A percentile compares a stretch with the other conserved stretches of the same genome.
phyloP scores from a whole-genome alignment of 805 yeast genomes.

The Wickerhamomyces chaumierensis region DNA sequence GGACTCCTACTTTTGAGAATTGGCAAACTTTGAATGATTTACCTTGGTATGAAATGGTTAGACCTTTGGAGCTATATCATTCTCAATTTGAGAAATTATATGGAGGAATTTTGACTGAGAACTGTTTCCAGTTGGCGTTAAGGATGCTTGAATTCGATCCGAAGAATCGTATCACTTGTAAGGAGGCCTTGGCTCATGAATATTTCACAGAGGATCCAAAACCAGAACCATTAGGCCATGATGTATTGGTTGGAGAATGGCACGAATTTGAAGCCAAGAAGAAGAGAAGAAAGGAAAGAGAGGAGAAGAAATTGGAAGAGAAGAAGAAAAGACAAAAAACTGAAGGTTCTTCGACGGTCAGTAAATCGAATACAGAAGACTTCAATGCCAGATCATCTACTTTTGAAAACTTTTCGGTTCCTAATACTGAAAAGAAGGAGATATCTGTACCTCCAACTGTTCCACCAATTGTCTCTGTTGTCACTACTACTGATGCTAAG shows the following conservation, averaged over 20 bases:
- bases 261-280: constrained; percentile 93
- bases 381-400: no score
- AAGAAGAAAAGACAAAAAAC: constrained; percentile 6
- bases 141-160: constrained; percentile 65
- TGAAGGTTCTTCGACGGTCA: no score
- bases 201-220: constrained; percentile 65
- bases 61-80: constrained; percentile 33
- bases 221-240: constrained; percentile 46
- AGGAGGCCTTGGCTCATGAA: constrained; percentile 53
- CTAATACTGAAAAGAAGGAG: neutral
- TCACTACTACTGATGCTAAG: no score
- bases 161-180: constrained; percentile 49
- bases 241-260: constrained; percentile 72
- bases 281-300: constrained; percentile 26
- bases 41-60: constrained; percentile 88
- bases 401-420: neutral
- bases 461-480: no score
- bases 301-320: constrained; percentile 13
- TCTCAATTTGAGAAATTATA: constrained; percentile 31
- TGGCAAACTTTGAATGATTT: constrained; percentile 75
- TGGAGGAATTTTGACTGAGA: constrained; percentile 30
- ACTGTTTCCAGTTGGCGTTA: constrained; percentile 54
- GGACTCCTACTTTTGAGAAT: constrained; percentile 59
- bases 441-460: no score
- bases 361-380: no score